A percentile compares a stretch with the other conserved stretches of the same genome.
Conservation (phyloP, 1,139 yeast genomes). For the Saccharomyces hybrid region DNA sequence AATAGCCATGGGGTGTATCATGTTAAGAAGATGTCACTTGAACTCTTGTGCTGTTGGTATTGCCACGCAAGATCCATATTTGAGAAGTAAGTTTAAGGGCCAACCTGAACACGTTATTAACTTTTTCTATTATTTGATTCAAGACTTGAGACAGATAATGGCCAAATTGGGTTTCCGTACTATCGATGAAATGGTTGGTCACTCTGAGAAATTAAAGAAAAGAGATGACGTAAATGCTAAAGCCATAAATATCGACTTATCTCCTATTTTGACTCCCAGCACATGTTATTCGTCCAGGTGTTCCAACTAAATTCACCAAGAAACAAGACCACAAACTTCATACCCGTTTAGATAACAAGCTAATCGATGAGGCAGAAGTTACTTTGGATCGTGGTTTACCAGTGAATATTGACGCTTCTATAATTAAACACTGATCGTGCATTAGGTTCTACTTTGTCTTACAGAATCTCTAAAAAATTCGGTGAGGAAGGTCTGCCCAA, state of each 20-base stretch:
- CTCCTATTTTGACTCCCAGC: conserved; percentile 97
- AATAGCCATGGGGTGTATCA: conserved; percentile 94
- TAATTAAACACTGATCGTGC: conserved; percentile 95
- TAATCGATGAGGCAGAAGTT: conserved; percentile 89
- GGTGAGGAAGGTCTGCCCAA: conserved; percentile 93
- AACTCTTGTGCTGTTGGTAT: conserved; percentile 97
- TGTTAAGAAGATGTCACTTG: conserved; percentile 90
- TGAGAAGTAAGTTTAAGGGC: conserved; percentile 87
- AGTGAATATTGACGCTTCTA: conserved; percentile 85
- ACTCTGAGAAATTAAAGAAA: conserved; percentile 80
- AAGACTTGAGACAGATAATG: conserved; percentile 88
- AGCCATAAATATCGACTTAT: conserved; percentile 83
- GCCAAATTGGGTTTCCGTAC: conserved; percentile 92
- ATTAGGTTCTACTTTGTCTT: conserved; percentile 87
- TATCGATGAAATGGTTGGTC: conserved; percentile 96
- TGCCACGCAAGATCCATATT: conserved; percentile 95
- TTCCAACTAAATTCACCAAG: conserved; percentile 84
- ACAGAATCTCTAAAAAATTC: conserved; percentile 84
- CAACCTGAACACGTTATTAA: conserved; percentile 98
- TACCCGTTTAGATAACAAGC: conserved; percentile 87
- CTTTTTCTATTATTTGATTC: conserved; percentile 90
- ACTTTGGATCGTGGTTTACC: conserved; percentile 92
- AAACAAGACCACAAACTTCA: conserved; percentile 93
- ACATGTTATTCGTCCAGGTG: conserved; percentile 95
- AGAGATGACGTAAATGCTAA: conserved; percentile 85